Evolutionary conservation across 768 basidiomycete species (phyloP).

Genomic region (Tremella fuciformis): DNA sequence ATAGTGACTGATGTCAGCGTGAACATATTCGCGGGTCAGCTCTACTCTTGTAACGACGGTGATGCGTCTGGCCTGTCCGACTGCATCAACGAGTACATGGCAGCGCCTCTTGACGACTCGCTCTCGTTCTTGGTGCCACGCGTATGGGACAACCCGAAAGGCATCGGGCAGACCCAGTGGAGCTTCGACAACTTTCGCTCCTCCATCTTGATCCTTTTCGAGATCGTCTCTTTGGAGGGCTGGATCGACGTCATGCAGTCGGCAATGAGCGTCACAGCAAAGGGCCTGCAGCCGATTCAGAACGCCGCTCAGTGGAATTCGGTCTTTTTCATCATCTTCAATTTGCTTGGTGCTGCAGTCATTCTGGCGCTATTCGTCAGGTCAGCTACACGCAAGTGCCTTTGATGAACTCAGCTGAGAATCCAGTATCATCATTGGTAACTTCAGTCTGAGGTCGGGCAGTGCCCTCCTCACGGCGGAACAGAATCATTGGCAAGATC

Average conservation of each 20-base stretch:
- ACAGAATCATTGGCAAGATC: constrained; percentile 90
- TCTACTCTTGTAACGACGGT: constrained; percentile 79
- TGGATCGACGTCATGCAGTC: constrained; percentile 92
- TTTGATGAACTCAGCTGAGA: neutral
- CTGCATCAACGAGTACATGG: constrained; percentile 71
- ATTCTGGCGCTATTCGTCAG: constrained; percentile 87
- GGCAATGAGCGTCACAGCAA: constrained; percentile 72
- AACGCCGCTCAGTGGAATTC: constrained; percentile 78
- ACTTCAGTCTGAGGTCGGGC: constrained; percentile 83
- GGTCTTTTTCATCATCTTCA: constrained; percentile 87
- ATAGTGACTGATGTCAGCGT: constrained; percentile 55
- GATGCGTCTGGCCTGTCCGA: constrained; percentile 59
- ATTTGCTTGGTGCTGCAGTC: constrained; percentile 82
- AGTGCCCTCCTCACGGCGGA: constrained; percentile 78
- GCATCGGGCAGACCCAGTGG: constrained; percentile 64
- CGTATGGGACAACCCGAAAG: constrained; percentile 79
- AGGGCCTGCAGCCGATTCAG: constrained; percentile 64
- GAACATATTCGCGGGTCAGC: constrained; percentile 82
- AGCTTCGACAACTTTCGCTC: constrained; percentile 83
- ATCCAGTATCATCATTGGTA: constrained; percentile 86
- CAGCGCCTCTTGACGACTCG: constrained; percentile 60
- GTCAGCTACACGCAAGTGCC: constrained; percentile 54
- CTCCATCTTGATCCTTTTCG: constrained; percentile 86
- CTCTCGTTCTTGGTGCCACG: constrained; percentile 68
- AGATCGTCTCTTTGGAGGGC: constrained; percentile 92